phyloP scores from a whole-genome alignment of 495 filamentous ascomycete species.

The Xylaria scruposa region DNA sequence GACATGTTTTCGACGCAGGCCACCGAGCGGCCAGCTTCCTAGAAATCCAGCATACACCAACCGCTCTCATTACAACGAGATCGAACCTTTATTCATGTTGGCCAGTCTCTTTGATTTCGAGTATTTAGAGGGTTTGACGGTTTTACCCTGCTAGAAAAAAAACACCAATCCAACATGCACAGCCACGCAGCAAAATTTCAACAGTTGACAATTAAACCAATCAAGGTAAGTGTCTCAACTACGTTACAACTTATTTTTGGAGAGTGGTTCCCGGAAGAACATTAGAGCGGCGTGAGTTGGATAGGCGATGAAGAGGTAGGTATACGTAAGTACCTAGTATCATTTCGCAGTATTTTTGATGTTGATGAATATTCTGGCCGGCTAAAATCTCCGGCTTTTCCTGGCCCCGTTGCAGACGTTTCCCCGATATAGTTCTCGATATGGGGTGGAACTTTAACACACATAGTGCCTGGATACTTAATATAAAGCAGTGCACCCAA shows the following conservation, averaged over 20 bases:
- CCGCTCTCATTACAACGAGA: background rate
- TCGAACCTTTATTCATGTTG: background rate
- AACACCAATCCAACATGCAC: background rate
- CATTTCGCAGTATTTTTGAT: background rate
- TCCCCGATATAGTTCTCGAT: background rate
- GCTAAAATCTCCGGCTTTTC: slow-evolving; percentile 5
- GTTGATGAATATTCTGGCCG: background rate
- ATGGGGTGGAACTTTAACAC: background rate
- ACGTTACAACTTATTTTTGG: background rate
- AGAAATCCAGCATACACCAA: background rate
- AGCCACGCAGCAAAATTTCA: slow-evolving; percentile 1
- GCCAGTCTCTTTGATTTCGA: background rate
- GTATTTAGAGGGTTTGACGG: background rate
- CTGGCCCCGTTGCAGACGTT: slow-evolving; percentile 1
- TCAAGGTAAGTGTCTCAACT: background rate
- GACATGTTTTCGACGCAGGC: background rate
- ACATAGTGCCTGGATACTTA: background rate
- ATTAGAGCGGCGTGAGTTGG: background rate
- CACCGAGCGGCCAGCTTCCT: slow-evolving; percentile 2
- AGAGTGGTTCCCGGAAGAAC: background rate
- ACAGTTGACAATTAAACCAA: background rate
- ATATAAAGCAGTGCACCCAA: background rate
- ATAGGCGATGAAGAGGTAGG: background rate
- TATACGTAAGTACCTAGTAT: background rate
- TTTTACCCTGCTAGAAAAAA: background rate